Evolutionary conservation across 2,329 filamentous ascomycete species (phyloP).

Genomic region (Neonectria hederae): DNA sequence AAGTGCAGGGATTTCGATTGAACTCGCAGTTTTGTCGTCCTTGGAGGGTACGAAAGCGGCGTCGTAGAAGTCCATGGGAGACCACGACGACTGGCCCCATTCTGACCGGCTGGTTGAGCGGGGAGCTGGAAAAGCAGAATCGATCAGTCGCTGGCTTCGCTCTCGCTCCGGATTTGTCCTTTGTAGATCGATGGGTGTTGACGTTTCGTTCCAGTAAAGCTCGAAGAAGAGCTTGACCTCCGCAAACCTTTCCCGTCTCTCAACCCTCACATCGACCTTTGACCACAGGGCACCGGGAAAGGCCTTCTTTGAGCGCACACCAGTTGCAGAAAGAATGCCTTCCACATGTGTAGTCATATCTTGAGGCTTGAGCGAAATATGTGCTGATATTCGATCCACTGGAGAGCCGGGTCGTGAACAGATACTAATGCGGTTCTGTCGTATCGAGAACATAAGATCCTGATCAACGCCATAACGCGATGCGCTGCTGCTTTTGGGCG

Average conservation of each 20-base stretch:
- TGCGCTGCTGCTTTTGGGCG: constrained; percentile 12
- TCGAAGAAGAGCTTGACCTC: constrained; percentile 46
- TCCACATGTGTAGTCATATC: constrained; percentile 34
- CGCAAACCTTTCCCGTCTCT: constrained; percentile 39
- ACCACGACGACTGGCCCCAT: constrained; percentile 43
- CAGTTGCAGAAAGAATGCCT: constrained; percentile 32
- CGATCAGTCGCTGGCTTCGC: constrained; percentile 49
- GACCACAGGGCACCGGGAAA: constrained; percentile 50
- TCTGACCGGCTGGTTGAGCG: not conserved
- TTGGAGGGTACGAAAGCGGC: constrained; percentile 69
- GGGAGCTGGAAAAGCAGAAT: constrained; percentile 46
- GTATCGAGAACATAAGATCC: constrained; percentile 31
- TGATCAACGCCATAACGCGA: constrained; percentile 34
- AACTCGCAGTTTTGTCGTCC: constrained; percentile 49
- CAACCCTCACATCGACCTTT: constrained; percentile 44
- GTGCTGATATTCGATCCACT: constrained; percentile 12
- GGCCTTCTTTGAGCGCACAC: constrained; percentile 24
- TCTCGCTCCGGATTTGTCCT: constrained; percentile 32
- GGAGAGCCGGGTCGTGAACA: constrained; percentile 23
- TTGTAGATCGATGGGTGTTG: constrained; percentile 39
- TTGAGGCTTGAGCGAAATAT: constrained; percentile 36
- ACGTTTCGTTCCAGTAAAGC: constrained; percentile 56
- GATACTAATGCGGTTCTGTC: constrained; percentile 30
- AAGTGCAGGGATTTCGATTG: constrained; percentile 55
- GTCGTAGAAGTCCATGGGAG: constrained; percentile 72